phyloP scores from a whole-genome alignment of 768 basidiomycete species.

The Solioccasus polychromus region DNA sequence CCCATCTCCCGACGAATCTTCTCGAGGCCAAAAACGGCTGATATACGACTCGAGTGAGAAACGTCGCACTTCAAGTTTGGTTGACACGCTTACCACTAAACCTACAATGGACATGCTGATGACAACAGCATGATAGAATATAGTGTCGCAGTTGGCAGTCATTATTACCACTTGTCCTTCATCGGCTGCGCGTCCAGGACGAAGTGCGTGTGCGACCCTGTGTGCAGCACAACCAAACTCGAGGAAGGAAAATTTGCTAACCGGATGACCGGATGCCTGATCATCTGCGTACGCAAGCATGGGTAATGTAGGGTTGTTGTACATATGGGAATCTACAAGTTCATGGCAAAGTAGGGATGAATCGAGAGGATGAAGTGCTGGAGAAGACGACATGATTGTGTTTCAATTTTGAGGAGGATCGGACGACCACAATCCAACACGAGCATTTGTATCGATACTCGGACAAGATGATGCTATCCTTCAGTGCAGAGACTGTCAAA shows the following conservation, averaged over 20 bases:
- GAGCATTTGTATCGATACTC: too few species aligned
- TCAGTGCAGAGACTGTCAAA: too few species aligned
- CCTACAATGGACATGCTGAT: conserved; percentile 29
- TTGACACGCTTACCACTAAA: conserved; percentile 28
- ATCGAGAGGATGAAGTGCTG: conserved; percentile 13
- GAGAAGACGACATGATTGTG: conserved; percentile 4
- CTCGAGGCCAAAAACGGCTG: conserved; percentile 32
- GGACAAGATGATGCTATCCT: too few species aligned
- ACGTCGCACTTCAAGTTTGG: conserved; percentile 25
- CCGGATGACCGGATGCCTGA: conserved; percentile 8
- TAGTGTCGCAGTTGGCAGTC: conserved; percentile 29
- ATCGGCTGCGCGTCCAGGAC: conserved; percentile 10
- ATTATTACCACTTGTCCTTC: conserved; percentile 30
- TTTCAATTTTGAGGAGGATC: background rate
- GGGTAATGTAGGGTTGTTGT: conserved; percentile 7
- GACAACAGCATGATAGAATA: too few species aligned
- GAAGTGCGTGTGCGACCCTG: conserved; percentile 26
- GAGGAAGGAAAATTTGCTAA: too few species aligned
- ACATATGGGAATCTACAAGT: conserved; percentile 15
- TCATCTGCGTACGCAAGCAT: conserved; percentile 16
- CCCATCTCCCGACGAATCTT: conserved; percentile 1
- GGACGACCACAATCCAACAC: background rate
- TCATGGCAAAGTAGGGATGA: conserved; percentile 16
- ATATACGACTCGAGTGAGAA: conserved; percentile 9
- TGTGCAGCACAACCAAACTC: conserved; percentile 32